Evolutionary conservation across 164 flowering plant genomes (phyloP).

Genomic region (Amborella trichopoda): DNA sequence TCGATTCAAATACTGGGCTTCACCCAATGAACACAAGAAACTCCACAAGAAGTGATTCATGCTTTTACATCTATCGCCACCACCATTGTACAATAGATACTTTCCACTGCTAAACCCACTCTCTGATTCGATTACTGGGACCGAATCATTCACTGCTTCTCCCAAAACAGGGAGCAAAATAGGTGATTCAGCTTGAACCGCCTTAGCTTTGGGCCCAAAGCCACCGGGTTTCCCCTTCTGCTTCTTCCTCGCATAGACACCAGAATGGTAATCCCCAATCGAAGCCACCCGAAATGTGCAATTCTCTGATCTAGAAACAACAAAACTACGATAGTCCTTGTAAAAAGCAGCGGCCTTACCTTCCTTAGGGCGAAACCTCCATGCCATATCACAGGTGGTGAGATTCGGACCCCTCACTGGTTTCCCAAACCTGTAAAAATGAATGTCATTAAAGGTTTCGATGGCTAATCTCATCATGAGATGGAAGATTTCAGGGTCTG

Average conservation of each 20-base stretch:
- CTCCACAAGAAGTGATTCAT: conserved; percentile 93
- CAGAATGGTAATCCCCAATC: conserved; percentile 80
- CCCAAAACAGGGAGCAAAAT: conserved; percentile 13
- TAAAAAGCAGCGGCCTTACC: conserved; percentile 73
- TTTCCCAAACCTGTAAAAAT: conserved; percentile 81
- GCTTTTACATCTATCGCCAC: conserved; percentile 93
- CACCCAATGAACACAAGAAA: conserved; percentile 84
- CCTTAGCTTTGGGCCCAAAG: conserved; percentile 20
- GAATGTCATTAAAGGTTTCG: conserved; percentile 68
- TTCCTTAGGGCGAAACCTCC: conserved; percentile 90
- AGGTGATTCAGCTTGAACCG: neutral
- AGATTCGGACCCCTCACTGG: conserved; percentile 53
- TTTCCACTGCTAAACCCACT: conserved; percentile 51
- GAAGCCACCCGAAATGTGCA: conserved; percentile 44
- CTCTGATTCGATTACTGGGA: conserved; percentile 68
- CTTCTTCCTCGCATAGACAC: conserved; percentile 78
- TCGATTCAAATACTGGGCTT: conserved; percentile 88
- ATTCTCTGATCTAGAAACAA: conserved; percentile 38
- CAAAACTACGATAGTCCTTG: conserved; percentile 81
- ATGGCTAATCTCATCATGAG: conserved; percentile 66
- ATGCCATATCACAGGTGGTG: conserved; percentile 84
- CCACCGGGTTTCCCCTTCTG: conserved; percentile 47
- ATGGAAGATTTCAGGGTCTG: conserved; percentile 72
- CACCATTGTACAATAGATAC: conserved; percentile 61
- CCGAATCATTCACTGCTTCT: conserved; percentile 51